A percentile compares a stretch with the other conserved stretches of the same genome.
Conservation (phyloP, 345 rosid species). For the Conringia planisiliqua region DNA sequence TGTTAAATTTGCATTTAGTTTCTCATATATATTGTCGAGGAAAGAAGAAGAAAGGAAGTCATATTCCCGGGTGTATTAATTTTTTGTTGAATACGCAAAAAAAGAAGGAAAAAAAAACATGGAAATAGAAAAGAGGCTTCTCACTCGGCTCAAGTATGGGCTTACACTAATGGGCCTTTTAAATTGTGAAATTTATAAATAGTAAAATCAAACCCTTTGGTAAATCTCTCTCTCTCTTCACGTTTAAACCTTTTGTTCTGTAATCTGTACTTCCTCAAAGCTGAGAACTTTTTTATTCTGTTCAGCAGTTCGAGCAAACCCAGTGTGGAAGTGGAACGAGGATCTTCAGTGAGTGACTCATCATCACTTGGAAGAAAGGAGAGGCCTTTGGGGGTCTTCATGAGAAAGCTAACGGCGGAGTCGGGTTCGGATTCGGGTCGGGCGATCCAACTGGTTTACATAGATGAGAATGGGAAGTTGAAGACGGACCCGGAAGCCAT, state of each 20-base stretch:
- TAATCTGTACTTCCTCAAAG: slow-evolving; percentile 6
- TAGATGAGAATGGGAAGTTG: slow-evolving; percentile 41
- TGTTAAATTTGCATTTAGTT: neutral
- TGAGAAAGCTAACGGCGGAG: slow-evolving; percentile 9
- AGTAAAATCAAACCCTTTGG: neutral
- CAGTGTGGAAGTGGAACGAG: neutral
- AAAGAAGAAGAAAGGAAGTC: neutral
- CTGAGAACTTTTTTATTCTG: neutral
- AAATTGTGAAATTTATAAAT: neutral
- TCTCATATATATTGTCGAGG: neutral
- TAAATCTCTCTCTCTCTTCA: neutral
- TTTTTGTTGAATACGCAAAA: no score
- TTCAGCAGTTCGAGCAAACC: neutral
- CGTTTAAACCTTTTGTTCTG: slow-evolving; percentile 5
- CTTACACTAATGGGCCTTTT: neutral
- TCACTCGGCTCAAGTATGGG: neutral
- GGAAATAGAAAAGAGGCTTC: neutral
- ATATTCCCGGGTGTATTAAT: no score
- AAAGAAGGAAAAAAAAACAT: no score
- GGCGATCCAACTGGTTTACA: slow-evolving; percentile 40
- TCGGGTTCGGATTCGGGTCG: slow-evolving; percentile 4
- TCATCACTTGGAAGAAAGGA: slow-evolving; percentile 16
- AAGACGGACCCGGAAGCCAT: slow-evolving; percentile 44
- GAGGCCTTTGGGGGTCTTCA: neutral
- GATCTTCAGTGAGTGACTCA: slow-evolving; percentile 1